Percentiles rank a stretch among this genome's conserved stretches.
Conservation (phyloP, 129 eudicot genomes). For the Flaveria robusta region DNA sequence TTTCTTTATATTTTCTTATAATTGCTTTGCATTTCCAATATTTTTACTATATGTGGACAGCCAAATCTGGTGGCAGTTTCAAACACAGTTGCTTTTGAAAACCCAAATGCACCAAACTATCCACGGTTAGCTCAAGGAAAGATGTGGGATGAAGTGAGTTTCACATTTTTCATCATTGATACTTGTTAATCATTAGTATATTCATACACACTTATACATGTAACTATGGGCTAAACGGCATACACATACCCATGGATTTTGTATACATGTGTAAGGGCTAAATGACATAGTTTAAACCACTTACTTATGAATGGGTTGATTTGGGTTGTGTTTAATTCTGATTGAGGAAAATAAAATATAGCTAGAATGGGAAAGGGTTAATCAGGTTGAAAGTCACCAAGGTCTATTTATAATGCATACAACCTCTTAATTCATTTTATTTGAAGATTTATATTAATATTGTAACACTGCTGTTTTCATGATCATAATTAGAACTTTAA, state of each 20-base stretch:
- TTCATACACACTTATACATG: constrained; percentile 9
- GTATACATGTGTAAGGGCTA: too few species aligned
- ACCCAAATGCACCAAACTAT: constrained; percentile 92
- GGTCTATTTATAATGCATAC: not conserved
- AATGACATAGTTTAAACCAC: not conserved
- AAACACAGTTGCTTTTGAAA: constrained; percentile 64
- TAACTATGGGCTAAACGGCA: not conserved
- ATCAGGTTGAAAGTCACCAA: not conserved
- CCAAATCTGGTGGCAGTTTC: constrained; percentile 85
- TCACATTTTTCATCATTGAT: not conserved
- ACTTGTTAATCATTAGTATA: not conserved
- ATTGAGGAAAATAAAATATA: not conserved
- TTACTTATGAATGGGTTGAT: not conserved
- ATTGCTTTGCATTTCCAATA: constrained; percentile 14
- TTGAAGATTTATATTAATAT: not conserved
- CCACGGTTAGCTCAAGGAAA: constrained; percentile 97
- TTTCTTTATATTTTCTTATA: constrained; percentile 9
- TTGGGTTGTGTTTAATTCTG: not conserved
- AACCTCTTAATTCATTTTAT: not conserved
- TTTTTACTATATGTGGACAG: constrained; percentile 45
- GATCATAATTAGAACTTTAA: not conserved
- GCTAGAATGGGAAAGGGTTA: not conserved
- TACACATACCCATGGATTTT: too few species aligned
- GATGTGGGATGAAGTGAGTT: constrained; percentile 89
- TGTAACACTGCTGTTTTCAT: not conserved